phyloP scores from a whole-genome alignment of 257 asterid genomes.

The Verbena officinalis region DNA sequence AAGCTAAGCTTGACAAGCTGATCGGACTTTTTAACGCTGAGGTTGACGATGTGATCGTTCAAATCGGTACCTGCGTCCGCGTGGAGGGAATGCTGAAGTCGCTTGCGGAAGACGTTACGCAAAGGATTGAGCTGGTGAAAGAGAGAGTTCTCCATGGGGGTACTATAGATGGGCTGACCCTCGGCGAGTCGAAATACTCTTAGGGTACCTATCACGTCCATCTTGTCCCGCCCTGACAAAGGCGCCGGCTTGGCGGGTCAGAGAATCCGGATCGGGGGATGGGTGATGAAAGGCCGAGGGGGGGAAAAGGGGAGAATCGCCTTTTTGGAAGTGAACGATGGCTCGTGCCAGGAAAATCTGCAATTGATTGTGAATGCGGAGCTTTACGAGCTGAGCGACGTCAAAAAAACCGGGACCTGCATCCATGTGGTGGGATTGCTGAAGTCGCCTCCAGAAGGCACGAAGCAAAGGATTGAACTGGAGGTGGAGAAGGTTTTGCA shows the following conservation, averaged over 20 bases:
- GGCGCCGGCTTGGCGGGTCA: constrained; percentile 78
- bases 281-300: constrained; percentile 92
- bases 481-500: constrained; percentile 59
- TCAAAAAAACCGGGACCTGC: constrained; percentile 78
- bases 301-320: constrained; percentile 87
- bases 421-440: constrained; percentile 75
- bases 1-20: no score
- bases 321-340: constrained; percentile 82
- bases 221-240: constrained; percentile 64
- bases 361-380: constrained; percentile 78
- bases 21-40: no score
- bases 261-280: constrained; percentile 73
- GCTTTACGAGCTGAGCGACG: constrained; percentile 62
- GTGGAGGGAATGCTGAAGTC: no score
- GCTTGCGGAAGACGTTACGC: no score
- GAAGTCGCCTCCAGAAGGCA: constrained; percentile 76
- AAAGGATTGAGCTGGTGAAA: no score
- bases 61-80: no score
- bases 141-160: no score
- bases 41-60: no score
- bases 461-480: constrained; percentile 77
- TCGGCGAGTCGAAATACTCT: constrained; percentile 71
- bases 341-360: constrained; percentile 74
- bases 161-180: no score
- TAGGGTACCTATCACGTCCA: constrained; percentile 67